Evolutionary conservation across 352 stramenopile genomes (phyloP), one percentile per base, ranked within the genome.

Genomic region (Globisporangium emineosum): DNA sequence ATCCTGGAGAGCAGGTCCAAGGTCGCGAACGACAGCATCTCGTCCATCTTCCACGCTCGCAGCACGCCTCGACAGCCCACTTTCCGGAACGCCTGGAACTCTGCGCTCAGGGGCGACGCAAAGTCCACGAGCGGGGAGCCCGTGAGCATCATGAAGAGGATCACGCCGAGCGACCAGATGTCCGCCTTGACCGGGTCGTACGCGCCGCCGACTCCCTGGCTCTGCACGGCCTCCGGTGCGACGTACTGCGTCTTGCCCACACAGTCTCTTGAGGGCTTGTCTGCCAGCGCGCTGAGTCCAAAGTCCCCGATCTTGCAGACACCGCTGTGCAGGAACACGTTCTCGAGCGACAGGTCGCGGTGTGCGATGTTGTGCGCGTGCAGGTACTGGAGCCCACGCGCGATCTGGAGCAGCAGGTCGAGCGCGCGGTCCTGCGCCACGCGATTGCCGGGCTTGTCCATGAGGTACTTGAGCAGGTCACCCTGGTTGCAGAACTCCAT

Each of bases 131-230:
- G 64, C 10, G 79, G 81, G 1, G 80, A 87, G 0, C 84, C 84
- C 32, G 84, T 89, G 42, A 93, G 65, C 64, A 93, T 64, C 49
- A 91, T 77, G 68, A 91, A 93, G 30, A 93, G 68, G 29, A 90
- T 62, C 7, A 86, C 74, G 6, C 84, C 81, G 10, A 93, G 71
- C 19, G 84, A 89, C 84, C 84, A 93, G 35, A 91, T 68, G 56
- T 92, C 83, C 15, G 78, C 83, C 42, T 69, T 71, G 12, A 74
- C 55, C 0, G 81, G 66, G 71, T 93, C 82, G 69, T 91, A 93
- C 1, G 45, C 21, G 0, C 15, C 19, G 47, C 67, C 69, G 0
- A 54, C 64, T 0, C 53, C 30, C n/a, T 59, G 57, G 8, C 70
- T 72, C 33, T 68, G 72, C 19, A 85, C 77, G 27, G 75, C 71